Evolutionary conservation across 2,329 filamentous ascomycete genomes (phyloP).

Genomic region (Calonectria naviculata): DNA sequence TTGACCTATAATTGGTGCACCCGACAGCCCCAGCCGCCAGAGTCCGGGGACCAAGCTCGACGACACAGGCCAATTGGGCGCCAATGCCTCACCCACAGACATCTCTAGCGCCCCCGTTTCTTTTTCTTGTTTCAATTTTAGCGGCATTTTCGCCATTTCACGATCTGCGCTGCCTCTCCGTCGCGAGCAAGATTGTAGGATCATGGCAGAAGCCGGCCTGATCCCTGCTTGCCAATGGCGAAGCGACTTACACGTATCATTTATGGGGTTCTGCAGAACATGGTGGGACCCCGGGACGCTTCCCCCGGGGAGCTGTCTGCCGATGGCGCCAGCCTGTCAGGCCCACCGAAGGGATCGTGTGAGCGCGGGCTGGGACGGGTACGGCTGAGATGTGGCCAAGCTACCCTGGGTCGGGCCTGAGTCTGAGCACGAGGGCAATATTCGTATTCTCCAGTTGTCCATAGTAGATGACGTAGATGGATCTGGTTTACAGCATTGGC

Average conservation of each 20-base stretch:
- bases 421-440: background rate
- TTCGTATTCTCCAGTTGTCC: too few species aligned
- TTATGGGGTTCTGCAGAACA: background rate
- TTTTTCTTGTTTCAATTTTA: background rate
- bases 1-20: constrained; percentile 3
- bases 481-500: too few species aligned
- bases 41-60: background rate
- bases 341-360: background rate
- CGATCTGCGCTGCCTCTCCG: background rate
- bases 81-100: background rate
- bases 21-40: background rate
- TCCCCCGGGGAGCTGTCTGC: background rate
- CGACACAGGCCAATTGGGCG: background rate
- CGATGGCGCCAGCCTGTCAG: constrained; percentile 2
- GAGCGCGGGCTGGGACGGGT: too few species aligned
- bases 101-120: background rate
- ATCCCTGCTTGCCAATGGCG: background rate
- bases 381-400: background rate
- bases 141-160: background rate
- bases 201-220: background rate
- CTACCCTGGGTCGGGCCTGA: background rate
- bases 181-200: background rate
- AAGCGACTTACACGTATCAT: background rate
- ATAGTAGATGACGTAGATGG: background rate
- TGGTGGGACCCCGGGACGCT: background rate